phyloP scores from a whole-genome alignment of 2,329 filamentous ascomycete genomes.

The Colletotrichum neosansevieriae region DNA sequence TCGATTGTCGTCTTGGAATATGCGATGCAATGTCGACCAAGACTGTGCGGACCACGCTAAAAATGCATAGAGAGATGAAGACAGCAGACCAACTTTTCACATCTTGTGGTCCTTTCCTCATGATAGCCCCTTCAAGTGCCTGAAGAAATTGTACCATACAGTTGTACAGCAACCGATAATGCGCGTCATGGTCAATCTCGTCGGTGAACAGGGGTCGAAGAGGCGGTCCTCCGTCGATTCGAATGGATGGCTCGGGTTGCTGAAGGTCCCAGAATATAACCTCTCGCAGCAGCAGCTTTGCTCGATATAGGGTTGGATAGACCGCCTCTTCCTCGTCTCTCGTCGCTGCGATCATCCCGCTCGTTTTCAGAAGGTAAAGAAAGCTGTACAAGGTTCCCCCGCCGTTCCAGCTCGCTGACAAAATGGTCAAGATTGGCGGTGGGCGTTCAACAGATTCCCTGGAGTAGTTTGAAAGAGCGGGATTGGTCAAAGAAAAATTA shows the following conservation, averaged over 20 bases:
- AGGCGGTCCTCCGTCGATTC: slow-evolving; percentile 45
- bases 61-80: slow-evolving; percentile 69
- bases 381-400: slow-evolving; percentile 62
- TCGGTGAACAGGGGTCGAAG: slow-evolving; percentile 47
- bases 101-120: slow-evolving; percentile 53
- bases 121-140: slow-evolving; percentile 61
- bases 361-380: slow-evolving; percentile 64
- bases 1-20: slow-evolving; percentile 40
- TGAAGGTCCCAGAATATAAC: slow-evolving; percentile 66
- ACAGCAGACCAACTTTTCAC: slow-evolving; percentile 63
- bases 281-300: slow-evolving; percentile 68
- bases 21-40: slow-evolving; percentile 59
- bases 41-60: slow-evolving; percentile 66
- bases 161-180: slow-evolving; percentile 61
- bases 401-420: slow-evolving; percentile 66
- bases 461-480: slow-evolving; percentile 53
- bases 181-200: slow-evolving; percentile 60
- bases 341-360: slow-evolving; percentile 60
- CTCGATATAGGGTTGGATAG: slow-evolving; percentile 64
- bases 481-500: slow-evolving; percentile 53
- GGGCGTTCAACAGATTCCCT: slow-evolving; percentile 55
- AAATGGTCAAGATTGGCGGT: slow-evolving; percentile 62
- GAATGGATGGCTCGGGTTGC: slow-evolving; percentile 60
- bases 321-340: slow-evolving; percentile 61
- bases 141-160: slow-evolving; percentile 65